A percentile compares a stretch with the other conserved stretches of the same genome.
These are phyloP conservation scores for Microascus cirrosus DNA, from an alignment of 2,329 filamentous ascomycete genomes.

Conservation along the genomic window DNA sequence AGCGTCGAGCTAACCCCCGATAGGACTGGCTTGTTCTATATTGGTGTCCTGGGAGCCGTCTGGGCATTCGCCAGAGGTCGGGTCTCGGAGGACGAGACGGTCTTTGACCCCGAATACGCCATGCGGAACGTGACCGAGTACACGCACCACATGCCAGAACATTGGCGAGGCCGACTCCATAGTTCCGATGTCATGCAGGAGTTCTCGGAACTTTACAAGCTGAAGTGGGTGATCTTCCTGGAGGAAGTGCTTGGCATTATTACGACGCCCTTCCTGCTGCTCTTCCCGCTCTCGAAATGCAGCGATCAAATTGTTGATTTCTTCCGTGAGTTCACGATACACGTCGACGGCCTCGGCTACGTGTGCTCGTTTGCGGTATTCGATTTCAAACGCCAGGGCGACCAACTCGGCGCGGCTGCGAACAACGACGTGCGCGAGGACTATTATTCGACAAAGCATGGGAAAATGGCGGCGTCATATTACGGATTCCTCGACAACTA, in stretches of 20 bases:
- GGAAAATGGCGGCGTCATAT: conserved; percentile 97
- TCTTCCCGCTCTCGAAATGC: conserved; percentile 75
- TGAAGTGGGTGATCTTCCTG: conserved; percentile 82
- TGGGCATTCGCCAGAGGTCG: conserved; percentile 77
- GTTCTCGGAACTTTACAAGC: conserved; percentile 82
- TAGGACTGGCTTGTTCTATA: conserved; percentile 81
- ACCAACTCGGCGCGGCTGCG: conserved; percentile 25
- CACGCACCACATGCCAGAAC: conserved; percentile 80
- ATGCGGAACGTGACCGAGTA: conserved; percentile 83
- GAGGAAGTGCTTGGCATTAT: conserved; percentile 90
- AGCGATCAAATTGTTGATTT: conserved; percentile 94
- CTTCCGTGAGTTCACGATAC: conserved; percentile 93
- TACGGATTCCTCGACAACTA: conserved; percentile 95
- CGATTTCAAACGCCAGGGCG: conserved; percentile 77
- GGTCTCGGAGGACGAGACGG: conserved; percentile 76
- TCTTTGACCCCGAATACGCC: conserved; percentile 87
- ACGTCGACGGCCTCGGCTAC: conserved; percentile 91
- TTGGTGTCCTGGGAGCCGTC: conserved; percentile 69
- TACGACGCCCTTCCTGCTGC: conserved; percentile 79
- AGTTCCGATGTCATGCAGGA: conserved; percentile 88
- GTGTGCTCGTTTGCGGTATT: conserved; percentile 97
- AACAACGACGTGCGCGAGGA: conserved; percentile 68
- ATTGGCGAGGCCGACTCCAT: conserved; percentile 85
- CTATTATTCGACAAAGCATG: conserved; percentile 90
- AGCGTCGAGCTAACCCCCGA: conserved; percentile 86